Evolutionary conservation across 164 flowering plant species (phyloP).

Genomic region (Umbellularia californica): DNA sequence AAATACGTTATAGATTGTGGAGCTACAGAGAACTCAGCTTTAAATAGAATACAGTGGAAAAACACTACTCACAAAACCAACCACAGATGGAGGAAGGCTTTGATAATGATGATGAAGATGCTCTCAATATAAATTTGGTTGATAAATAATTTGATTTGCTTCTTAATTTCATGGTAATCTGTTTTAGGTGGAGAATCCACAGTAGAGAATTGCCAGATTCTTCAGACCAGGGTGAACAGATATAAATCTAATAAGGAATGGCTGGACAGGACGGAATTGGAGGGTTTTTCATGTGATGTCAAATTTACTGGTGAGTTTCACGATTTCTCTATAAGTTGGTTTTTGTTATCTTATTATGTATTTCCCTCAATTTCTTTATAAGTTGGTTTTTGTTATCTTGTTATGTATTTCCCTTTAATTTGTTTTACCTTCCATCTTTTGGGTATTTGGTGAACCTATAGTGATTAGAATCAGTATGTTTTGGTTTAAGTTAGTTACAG

Average conservation of each 20-base stretch:
- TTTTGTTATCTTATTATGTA: background rate
- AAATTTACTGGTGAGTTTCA: conserved; percentile 67
- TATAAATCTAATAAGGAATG: conserved; percentile 62
- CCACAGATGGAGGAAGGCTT: no score
- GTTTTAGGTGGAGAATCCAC: conserved; percentile 82
- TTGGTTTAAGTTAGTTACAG: no score
- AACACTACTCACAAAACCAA: no score
- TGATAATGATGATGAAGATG: no score
- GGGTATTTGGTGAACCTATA: no score
- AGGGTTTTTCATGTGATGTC: conserved; percentile 81
- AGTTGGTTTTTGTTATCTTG: background rate
- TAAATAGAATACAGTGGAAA: no score
- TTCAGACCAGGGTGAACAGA: conserved; percentile 93
- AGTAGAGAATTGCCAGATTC: conserved; percentile 82
- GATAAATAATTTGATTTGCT: no score
- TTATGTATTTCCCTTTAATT: background rate
- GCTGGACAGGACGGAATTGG: conserved; percentile 45
- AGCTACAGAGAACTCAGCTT: no score
- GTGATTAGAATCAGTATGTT: no score
- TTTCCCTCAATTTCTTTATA: background rate
- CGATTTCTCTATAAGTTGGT: background rate
- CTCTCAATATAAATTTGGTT: no score
- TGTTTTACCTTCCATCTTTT: background rate
- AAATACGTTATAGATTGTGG: no score
- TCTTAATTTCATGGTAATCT: background rate